Conservation (phyloP, 441 rosid genomes). For the Melastoma candidum region DNA sequence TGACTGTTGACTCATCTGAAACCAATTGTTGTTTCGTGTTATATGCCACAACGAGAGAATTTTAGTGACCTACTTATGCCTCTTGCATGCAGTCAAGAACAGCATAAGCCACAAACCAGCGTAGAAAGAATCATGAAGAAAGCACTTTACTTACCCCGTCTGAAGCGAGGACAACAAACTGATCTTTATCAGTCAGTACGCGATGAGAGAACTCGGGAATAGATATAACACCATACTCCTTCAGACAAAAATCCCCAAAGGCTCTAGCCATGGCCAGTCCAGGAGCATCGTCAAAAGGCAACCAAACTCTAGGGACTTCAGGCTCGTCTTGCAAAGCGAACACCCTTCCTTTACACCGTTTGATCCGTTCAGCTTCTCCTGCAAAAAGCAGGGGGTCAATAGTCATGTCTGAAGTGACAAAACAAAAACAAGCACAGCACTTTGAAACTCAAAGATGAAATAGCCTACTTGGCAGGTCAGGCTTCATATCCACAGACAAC, state of each 20-base stretch:
- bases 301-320: conserved; percentile 94
- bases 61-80: no score
- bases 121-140: not conserved
- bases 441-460: conserved; percentile 6
- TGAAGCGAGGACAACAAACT: conserved; percentile 90
- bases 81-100: no score
- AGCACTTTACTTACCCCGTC: conserved; percentile 65
- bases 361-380: conserved; percentile 98
- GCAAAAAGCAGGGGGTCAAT: not conserved
- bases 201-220: conserved; percentile 87
- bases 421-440: no score
- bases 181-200: conserved; percentile 72
- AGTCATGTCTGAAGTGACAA: no score
- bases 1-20: no score
- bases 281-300: conserved; percentile 97
- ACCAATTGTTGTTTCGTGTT: no score
- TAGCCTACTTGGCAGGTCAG: conserved; percentile 83
- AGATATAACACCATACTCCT: conserved; percentile 96
- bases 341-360: conserved; percentile 88
- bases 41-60: no score
- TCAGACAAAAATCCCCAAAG: conserved; percentile 95
- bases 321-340: conserved; percentile 98
- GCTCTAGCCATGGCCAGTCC: conserved; percentile 99
- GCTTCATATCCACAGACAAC: conserved; percentile 90
- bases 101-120: not conserved